Percentiles rank a stretch among this genome's conserved stretches.
phyloP scores from a whole-genome alignment of 2,329 filamentous ascomycete genomes.

The Zasmidium angulare region DNA sequence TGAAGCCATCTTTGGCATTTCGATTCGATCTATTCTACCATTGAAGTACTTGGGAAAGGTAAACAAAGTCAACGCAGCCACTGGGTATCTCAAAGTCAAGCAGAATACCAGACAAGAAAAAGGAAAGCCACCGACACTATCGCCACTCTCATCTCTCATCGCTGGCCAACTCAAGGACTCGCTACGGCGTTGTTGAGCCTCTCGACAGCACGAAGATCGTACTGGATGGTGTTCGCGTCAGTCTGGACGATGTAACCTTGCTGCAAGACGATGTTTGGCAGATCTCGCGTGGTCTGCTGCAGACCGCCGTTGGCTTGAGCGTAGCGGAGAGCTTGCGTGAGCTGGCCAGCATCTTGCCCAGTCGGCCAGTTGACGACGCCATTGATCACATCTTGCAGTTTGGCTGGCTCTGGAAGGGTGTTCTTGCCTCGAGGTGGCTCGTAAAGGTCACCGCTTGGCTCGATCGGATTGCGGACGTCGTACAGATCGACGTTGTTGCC shows the following conservation, averaged over 20 bases:
- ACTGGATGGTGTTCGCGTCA: background rate
- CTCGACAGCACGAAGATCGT: conserved; percentile 1
- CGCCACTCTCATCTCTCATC: background rate
- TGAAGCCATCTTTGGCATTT: background rate
- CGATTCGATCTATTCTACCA: too few relatives aligned
- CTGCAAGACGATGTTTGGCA: background rate
- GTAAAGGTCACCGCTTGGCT: background rate
- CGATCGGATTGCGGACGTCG: background rate
- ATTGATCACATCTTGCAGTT: conserved; percentile 2
- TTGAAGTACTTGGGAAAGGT: background rate
- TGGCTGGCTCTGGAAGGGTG: background rate
- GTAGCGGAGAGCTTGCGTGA: conserved; percentile 11
- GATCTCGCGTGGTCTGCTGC: background rate
- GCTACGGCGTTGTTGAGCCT: background rate
- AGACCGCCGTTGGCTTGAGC: conserved; percentile 1
- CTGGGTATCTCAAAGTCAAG: background rate
- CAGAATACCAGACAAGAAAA: background rate
- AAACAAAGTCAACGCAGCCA: background rate
- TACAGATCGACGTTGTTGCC: background rate
- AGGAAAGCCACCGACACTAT: background rate
- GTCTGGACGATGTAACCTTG: background rate
- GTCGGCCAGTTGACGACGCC: conserved; percentile 11
- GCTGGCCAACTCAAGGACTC: background rate
- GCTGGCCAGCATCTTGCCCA: conserved; percentile 8
- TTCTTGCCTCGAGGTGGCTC: background rate